Conservation (phyloP, 2,329 filamentous ascomycete genomes). For the Fusarium cyanostomum region DNA sequence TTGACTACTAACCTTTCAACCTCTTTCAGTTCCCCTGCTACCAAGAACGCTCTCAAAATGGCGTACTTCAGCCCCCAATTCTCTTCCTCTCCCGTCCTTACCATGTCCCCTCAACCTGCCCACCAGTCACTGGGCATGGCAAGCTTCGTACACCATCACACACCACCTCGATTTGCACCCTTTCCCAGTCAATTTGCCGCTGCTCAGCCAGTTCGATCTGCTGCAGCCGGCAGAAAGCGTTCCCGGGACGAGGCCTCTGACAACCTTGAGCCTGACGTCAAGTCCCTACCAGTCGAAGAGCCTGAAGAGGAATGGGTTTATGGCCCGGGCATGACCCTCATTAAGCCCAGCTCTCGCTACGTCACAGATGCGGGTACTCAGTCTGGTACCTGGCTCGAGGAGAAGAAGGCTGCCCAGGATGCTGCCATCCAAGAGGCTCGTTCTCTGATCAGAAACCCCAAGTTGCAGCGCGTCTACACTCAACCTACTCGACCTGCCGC, state of each 20-base stretch:
- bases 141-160: conserved; percentile 42
- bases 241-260: conserved; percentile 77
- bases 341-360: conserved; percentile 70
- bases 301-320: conserved; percentile 73
- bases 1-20: conserved; percentile 46
- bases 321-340: conserved; percentile 77
- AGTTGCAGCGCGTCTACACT: conserved; percentile 67
- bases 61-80: conserved; percentile 56
- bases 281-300: conserved; percentile 55
- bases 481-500: conserved; percentile 36
- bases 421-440: conserved; percentile 58
- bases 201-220: conserved; percentile 42
- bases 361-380: conserved; percentile 69
- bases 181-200: conserved; percentile 33
- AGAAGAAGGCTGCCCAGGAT: conserved; percentile 65
- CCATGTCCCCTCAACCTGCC: conserved; percentile 48
- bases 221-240: conserved; percentile 72
- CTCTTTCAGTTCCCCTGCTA: conserved; percentile 29
- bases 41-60: conserved; percentile 47
- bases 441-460: conserved; percentile 63
- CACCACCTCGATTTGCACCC: conserved; percentile 40
- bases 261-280: conserved; percentile 70
- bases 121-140: conserved; percentile 48
- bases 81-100: conserved; percentile 57
- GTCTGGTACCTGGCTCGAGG: conserved; percentile 78